These are phyloP conservation scores for Cornus kousa DNA, from an alignment of 148 eudicot species.

Conservation along the genomic window DNA sequence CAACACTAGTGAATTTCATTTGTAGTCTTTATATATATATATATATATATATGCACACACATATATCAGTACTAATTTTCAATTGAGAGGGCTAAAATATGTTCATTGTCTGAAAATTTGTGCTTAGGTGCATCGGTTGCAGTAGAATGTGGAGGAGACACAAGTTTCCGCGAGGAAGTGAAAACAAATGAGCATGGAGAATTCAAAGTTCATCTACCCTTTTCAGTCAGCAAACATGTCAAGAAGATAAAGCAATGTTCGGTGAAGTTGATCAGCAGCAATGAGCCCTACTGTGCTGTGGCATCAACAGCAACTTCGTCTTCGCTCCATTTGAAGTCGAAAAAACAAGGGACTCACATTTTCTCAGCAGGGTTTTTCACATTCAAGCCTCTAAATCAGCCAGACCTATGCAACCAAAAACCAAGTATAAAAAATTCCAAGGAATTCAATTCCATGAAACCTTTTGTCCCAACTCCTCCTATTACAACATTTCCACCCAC, in stretches of 20 bases:
- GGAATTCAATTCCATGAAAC: conserved; percentile 20
- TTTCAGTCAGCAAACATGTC: conserved; percentile 56
- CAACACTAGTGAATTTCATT: background rate
- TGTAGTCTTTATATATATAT: no score
- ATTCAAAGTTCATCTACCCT: conserved; percentile 61
- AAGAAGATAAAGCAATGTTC: conserved; percentile 54
- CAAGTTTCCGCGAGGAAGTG: conserved; percentile 45
- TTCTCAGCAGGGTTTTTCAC: conserved; percentile 87
- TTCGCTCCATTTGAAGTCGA: conserved; percentile 48
- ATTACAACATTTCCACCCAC: conserved; percentile 21
- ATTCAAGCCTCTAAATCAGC: conserved; percentile 72
- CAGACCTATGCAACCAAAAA: conserved; percentile 58
- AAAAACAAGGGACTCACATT: conserved; percentile 40
- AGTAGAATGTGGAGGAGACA: conserved; percentile 56
- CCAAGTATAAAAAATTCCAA: conserved; percentile 29
- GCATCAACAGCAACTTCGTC: conserved; percentile 69
- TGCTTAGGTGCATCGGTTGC: conserved; percentile 73
- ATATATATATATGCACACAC: no score
- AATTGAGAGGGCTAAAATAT: background rate
- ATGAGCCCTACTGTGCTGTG: conserved; percentile 66
- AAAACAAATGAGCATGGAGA: conserved; percentile 61
- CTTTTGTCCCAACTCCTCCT: conserved; percentile 10
- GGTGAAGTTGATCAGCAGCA: conserved; percentile 65
- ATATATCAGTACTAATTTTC: no score
- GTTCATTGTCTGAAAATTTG: background rate